phyloP scores from a whole-genome alignment of 2,329 filamentous ascomycete species.

The Alternaria gaisen region DNA sequence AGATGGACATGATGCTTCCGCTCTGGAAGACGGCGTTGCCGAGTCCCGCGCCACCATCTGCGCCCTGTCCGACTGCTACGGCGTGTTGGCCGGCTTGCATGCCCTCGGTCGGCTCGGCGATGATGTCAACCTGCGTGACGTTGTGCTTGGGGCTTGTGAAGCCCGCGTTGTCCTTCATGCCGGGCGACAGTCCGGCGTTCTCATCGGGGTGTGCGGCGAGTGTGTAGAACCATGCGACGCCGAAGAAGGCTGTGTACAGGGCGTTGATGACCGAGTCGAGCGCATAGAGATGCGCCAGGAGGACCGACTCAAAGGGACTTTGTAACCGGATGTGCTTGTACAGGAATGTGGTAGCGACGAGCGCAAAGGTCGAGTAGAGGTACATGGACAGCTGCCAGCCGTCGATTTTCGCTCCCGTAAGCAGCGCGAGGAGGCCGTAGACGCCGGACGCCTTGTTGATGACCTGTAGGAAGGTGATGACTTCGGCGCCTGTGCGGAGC shows the following conservation, averaged over 20 bases:
- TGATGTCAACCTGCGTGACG: slow-evolving; percentile 65
- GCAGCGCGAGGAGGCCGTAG: slow-evolving; percentile 86
- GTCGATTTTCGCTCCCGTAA: slow-evolving; percentile 86
- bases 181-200: slow-evolving; percentile 53
- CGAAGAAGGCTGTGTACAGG: slow-evolving; percentile 82
- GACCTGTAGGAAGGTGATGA: slow-evolving; percentile 82
- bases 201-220: slow-evolving; percentile 65
- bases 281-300: slow-evolving; percentile 84
- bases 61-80: slow-evolving; percentile 56
- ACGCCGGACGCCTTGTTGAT: slow-evolving; percentile 93
- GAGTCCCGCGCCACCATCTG: slow-evolving; percentile 57
- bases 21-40: slow-evolving; percentile 71
- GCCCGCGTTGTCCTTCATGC: slow-evolving; percentile 70
- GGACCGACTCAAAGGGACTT: slow-evolving; percentile 79
- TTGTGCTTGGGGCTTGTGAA: slow-evolving; percentile 72
- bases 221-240: slow-evolving; percentile 85
- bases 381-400: slow-evolving; percentile 89
- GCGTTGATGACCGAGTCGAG: slow-evolving; percentile 84
- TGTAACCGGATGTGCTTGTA: slow-evolving; percentile 82
- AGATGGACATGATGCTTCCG: slow-evolving; percentile 77
- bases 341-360: slow-evolving; percentile 73
- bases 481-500: slow-evolving; percentile 83
- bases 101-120: slow-evolving; percentile 58
- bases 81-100: slow-evolving; percentile 61
- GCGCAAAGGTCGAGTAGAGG: slow-evolving; percentile 80